phyloP scores from a whole-genome alignment of 2,329 filamentous ascomycete genomes.

The Microdochium paspali region DNA sequence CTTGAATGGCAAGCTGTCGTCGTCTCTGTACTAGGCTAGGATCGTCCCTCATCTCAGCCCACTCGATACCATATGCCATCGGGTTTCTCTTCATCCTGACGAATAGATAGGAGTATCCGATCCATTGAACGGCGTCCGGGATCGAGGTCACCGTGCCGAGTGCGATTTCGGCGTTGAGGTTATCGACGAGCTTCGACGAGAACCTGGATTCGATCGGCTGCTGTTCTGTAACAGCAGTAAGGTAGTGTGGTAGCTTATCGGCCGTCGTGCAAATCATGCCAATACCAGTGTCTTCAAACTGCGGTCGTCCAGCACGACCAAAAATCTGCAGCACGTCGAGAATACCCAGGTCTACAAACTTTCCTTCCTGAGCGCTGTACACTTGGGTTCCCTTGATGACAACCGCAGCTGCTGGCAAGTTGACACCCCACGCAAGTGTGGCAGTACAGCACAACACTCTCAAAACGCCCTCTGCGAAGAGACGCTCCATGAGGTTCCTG shows the following conservation, averaged over 20 bases:
- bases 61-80: slow-evolving; percentile 89
- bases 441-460: slow-evolving; percentile 98
- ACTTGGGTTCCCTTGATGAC: slow-evolving; percentile 97
- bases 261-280: slow-evolving; percentile 96
- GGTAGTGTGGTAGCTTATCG: slow-evolving; percentile 86
- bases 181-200: slow-evolving; percentile 88
- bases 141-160: slow-evolving; percentile 93
- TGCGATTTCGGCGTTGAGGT: slow-evolving; percentile 89
- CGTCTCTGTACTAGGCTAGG: slow-evolving; percentile 79
- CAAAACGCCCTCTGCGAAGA: slow-evolving; percentile 86
- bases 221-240: slow-evolving; percentile 88
- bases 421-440: slow-evolving; percentile 68
- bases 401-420: slow-evolving; percentile 56
- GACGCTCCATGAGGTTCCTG: slow-evolving; percentile 86
- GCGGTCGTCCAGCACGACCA: slow-evolving; percentile 91
- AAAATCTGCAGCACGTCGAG: slow-evolving; percentile 97
- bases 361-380: slow-evolving; percentile 92
- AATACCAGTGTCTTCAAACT: slow-evolving; percentile 95
- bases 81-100: slow-evolving; percentile 93
- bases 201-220: slow-evolving; percentile 97
- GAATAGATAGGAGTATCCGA: slow-evolving; percentile 95
- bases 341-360: slow-evolving; percentile 93
- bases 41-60: slow-evolving; percentile 81
- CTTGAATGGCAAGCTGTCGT: slow-evolving; percentile 78
- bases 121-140: slow-evolving; percentile 88